These are phyloP conservation scores for carrot (Daucus carota) DNA, from an alignment of 129 eudicot genomes.

Conservation along the genomic window DH1_v3.0 NC_030384.2:37922501-37923000, in stretches of 20 bases:
- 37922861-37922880: conserved; percentile 58
- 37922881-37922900: conserved; percentile 88
- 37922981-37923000: not conserved
- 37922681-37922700: not conserved
- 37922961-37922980: conserved; percentile 44
- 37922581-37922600: conserved; percentile 20
- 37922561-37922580: not conserved
- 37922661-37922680: conserved; percentile 96
- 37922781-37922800: conserved; percentile 98
- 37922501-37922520: conserved; percentile 71
- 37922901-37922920: conserved; percentile 93
- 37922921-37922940: conserved; percentile 69
- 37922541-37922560: not conserved
- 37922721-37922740: no score
- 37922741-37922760: not conserved
- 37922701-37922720: not conserved
- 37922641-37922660: conserved; percentile 86
- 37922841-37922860: conserved; percentile 87
- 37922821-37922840: conserved; percentile 74
- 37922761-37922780: not conserved
- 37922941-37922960: conserved; percentile 80
- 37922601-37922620: conserved; percentile 70
- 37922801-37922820: conserved; percentile 90
- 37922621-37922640: conserved; percentile 65
- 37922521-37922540: not conserved